phyloP scores from a whole-genome alignment of 139 green algal genomes.

The Bryopsis sp. region DNA sequence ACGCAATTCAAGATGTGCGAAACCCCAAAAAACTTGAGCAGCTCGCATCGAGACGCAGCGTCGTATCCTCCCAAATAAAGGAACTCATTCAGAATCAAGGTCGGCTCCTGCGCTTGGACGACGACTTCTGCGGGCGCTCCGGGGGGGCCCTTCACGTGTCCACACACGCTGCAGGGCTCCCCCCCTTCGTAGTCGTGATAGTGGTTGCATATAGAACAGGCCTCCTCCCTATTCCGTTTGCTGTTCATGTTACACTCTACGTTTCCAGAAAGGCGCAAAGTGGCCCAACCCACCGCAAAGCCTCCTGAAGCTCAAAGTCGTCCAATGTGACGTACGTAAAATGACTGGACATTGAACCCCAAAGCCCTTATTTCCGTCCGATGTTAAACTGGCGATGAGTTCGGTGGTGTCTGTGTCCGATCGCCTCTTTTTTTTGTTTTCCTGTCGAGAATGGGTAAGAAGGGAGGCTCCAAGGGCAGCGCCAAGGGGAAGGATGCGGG shows the following conservation, averaged over 20 bases:
- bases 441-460: neutral
- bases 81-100: slow-evolving; percentile 66
- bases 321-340: neutral
- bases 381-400: neutral
- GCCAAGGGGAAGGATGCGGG: too few relatives aligned
- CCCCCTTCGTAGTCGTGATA: slow-evolving; percentile 83
- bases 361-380: neutral
- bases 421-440: neutral
- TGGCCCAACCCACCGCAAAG: neutral
- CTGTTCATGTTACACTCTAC: slow-evolving; percentile 17
- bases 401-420: neutral
- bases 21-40: slow-evolving; percentile 75
- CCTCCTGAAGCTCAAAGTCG: neutral
- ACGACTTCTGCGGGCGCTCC: slow-evolving; percentile 23
- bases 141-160: slow-evolving; percentile 48
- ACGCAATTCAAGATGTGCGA: slow-evolving; percentile 85
- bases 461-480: neutral
- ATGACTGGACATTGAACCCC: neutral
- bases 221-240: slow-evolving; percentile 69
- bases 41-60: slow-evolving; percentile 69
- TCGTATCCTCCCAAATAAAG: slow-evolving; percentile 86
- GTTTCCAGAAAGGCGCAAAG: too few relatives aligned
- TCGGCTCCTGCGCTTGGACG: slow-evolving; percentile 31
- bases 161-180: slow-evolving; percentile 68
- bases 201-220: slow-evolving; percentile 75